These are phyloP conservation scores for Croton setiger DNA, from an alignment of 441 rosid species.

Conservation along the genomic window DNA sequence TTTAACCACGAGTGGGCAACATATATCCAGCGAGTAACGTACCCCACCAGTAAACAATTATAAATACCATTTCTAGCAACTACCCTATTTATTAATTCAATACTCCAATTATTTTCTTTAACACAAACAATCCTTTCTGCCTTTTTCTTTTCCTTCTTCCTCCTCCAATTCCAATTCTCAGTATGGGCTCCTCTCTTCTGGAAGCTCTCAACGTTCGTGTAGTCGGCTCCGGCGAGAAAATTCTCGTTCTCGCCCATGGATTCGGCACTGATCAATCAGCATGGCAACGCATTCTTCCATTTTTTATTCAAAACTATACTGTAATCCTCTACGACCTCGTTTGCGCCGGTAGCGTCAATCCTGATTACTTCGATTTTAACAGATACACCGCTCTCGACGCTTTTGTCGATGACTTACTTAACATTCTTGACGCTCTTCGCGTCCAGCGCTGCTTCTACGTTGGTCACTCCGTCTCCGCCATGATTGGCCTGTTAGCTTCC, in stretches of 20 bases:
- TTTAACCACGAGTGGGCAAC: too few species aligned
- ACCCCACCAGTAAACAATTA: background rate
- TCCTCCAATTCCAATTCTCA: background rate
- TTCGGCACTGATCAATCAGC: conserved; percentile 96
- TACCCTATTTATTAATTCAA: background rate
- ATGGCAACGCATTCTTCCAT: conserved; percentile 90
- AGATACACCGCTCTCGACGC: conserved; percentile 78
- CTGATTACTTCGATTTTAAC: conserved; percentile 70
- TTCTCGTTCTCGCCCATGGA: conserved; percentile 81
- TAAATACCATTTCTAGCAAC: background rate
- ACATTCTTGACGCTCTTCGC: conserved; percentile 63
- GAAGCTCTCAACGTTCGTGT: conserved; percentile 84
- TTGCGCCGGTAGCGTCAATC: conserved; percentile 93
- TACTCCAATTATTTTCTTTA: background rate
- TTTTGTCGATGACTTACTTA: conserved; percentile 65
- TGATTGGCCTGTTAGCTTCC: conserved; percentile 79
- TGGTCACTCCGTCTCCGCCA: conserved; percentile 91
- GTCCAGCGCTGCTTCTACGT: conserved; percentile 60
- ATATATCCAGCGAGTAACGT: too few species aligned
- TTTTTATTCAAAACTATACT: conserved; percentile 51
- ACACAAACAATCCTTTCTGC: background rate
- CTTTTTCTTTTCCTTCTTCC: background rate
- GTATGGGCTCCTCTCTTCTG: conserved; percentile 47
- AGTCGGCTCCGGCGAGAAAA: conserved; percentile 61
- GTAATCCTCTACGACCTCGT: conserved; percentile 77